phyloP scores from a whole-genome alignment of 2,329 filamentous ascomycete genomes.

The Aspergillus persii region DNA sequence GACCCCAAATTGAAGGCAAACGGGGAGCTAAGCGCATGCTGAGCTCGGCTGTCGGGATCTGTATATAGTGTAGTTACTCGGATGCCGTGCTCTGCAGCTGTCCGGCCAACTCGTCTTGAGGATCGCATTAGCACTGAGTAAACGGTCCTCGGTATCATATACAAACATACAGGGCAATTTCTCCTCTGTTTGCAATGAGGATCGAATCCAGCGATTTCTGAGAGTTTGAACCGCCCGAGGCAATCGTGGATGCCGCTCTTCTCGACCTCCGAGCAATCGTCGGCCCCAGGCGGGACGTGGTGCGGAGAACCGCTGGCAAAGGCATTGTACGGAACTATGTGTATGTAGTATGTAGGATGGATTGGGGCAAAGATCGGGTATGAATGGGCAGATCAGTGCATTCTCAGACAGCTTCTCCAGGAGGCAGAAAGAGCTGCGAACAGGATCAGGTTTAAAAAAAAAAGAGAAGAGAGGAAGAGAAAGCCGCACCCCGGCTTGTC shows the following conservation, averaged over 20 bases:
- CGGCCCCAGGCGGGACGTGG: slow-evolving; percentile 34
- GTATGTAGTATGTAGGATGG: background rate
- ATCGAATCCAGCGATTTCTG: slow-evolving; percentile 65
- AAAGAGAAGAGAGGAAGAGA: background rate
- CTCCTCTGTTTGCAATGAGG: slow-evolving; percentile 92
- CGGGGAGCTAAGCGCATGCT: slow-evolving; percentile 83
- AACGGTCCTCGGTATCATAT: background rate
- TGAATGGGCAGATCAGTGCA: slow-evolving; percentile 7
- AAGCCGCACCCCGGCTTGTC: slow-evolving; percentile 6
- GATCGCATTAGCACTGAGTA: slow-evolving; percentile 11
- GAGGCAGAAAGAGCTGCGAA: background rate
- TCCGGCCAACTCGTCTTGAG: slow-evolving; percentile 73
- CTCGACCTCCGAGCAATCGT: slow-evolving; percentile 27
- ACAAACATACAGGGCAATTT: slow-evolving; percentile 72
- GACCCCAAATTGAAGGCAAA: slow-evolving; percentile 81
- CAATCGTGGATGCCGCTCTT: slow-evolving; percentile 30
- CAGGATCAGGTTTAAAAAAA: background rate
- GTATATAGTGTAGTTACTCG: slow-evolving; percentile 94
- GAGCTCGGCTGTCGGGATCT: slow-evolving; percentile 79
- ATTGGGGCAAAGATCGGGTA: background rate
- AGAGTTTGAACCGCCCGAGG: slow-evolving; percentile 22
- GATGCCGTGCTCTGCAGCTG: slow-evolving; percentile 84
- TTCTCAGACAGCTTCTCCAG: background rate
- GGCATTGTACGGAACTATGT: slow-evolving; percentile 27
- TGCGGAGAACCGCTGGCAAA: slow-evolving; percentile 41